Base-by-base conservation (phyloP, 1,139 yeast genomes). In the Zygoascus sp. region DNA sequence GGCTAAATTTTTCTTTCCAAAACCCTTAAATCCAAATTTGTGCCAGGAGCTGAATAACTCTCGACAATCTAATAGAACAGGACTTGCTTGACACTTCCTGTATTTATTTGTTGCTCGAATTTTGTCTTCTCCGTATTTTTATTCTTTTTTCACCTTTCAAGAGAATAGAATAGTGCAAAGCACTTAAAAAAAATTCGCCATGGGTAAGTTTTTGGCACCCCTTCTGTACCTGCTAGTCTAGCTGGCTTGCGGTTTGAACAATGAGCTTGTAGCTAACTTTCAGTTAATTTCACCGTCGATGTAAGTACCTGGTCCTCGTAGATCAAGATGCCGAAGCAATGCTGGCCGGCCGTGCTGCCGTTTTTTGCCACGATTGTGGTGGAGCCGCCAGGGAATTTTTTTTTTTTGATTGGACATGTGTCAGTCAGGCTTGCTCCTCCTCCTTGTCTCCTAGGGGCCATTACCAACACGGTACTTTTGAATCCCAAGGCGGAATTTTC, bases 231-330 rank as follows among this genome's bases (percentile, higher is more conserved):
- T n/a, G n/a, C n/a, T n/a, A n/a, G n/a, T n/a, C n/a, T n/a, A n/a
- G n/a, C n/a, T n/a, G n/a, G n/a, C n/a, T n/a, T n/a, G n/a, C n/a
- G n/a, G n/a, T n/a, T n/a, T n/a, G n/a, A n/a, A n/a, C n/a, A n/a
- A n/a, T n/a, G n/a, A n/a, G n/a, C n/a, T n/a, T n/a, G n/a, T n/a
- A n/a, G 13, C 34, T 30, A 30, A 30, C 27, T 22, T 25, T 16
- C n/a, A 59, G 67, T 64, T 57, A 64, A 64, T 60, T 64, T 64
- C 66, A 64, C 68, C 48, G 65, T 64, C 54, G 67, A 64, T 53
- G 64, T 60, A 60, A 48, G 63, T 55, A 2, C 20, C 13, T 17
- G 15, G 3, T 32, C 17, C 7, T 32, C 35, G 3, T 3, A 16
- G 5, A 15, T 32, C 17, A 11, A 9, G 3, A 17, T 3, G 17